Evolutionary conservation across 2,329 filamentous ascomycete genomes (phyloP).

Genomic region (Boeremia lycopersici): DNA sequence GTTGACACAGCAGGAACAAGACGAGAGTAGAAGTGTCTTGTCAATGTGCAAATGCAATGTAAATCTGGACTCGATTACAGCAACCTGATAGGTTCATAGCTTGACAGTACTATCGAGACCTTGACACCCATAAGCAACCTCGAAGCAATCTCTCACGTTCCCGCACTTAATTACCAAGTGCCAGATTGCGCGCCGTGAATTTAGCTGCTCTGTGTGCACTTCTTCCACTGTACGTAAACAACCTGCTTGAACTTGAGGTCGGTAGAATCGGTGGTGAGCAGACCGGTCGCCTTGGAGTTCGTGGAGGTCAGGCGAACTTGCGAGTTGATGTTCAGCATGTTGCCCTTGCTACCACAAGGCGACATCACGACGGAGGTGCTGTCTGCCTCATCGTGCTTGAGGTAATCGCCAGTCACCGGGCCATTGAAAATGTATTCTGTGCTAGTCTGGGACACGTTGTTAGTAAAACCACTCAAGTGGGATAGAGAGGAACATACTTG

Average conservation of each 20-base stretch:
- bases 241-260: slow-evolving; percentile 55
- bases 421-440: slow-evolving; percentile 50
- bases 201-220: slow-evolving; percentile 34
- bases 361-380: slow-evolving; percentile 58
- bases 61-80: too few species aligned
- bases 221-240: slow-evolving; percentile 54
- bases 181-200: background rate
- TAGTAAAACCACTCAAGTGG: background rate
- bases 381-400: slow-evolving; percentile 51
- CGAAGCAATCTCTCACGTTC: too few species aligned
- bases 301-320: slow-evolving; percentile 51
- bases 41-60: too few species aligned
- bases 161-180: background rate
- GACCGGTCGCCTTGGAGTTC: slow-evolving; percentile 42
- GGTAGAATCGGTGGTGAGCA: slow-evolving; percentile 57
- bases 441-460: slow-evolving; percentile 32
- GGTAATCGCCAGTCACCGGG: slow-evolving; percentile 47
- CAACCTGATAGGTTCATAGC: too few species aligned
- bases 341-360: slow-evolving; percentile 56
- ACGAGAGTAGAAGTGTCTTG: too few species aligned
- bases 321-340: slow-evolving; percentile 62
- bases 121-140: too few species aligned
- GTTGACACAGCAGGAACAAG: too few species aligned
- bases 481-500: slow-evolving; percentile 42
- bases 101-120: too few species aligned